Evolutionary conservation across 306 rosid genomes (phyloP).

Genomic region (Prunus davidiana): DNA sequence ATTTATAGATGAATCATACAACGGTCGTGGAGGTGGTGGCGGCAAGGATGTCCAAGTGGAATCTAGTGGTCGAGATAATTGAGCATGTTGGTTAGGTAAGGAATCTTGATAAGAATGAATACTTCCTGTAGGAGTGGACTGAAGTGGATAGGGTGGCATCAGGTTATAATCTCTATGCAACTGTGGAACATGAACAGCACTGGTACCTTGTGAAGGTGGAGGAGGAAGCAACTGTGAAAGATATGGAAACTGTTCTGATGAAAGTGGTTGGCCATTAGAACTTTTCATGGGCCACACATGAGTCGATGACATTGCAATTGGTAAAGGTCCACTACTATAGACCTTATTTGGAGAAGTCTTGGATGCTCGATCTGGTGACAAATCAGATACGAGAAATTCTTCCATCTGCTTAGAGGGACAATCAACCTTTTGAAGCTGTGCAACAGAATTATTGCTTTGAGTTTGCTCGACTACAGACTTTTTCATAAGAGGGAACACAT

Average conservation of each 20-base stretch:
- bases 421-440: constrained; percentile 37
- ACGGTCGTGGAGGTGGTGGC: constrained; percentile 41
- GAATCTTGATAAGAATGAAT: constrained; percentile 47
- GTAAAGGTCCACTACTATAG: constrained; percentile 37
- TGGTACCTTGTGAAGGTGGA: constrained; percentile 45
- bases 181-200: constrained; percentile 46
- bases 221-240: constrained; percentile 42
- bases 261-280: constrained; percentile 32
- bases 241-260: constrained; percentile 39
- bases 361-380: constrained; percentile 39
- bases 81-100: constrained; percentile 43
- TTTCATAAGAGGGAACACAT: constrained; percentile 23
- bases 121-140: constrained; percentile 39
- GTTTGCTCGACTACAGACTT: constrained; percentile 34
- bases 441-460: constrained; percentile 30
- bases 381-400: constrained; percentile 29
- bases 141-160: constrained; percentile 57
- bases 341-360: constrained; percentile 33
- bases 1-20: constrained; percentile 37
- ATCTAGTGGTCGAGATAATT: constrained; percentile 39
- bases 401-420: constrained; percentile 33
- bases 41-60: constrained; percentile 57
- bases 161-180: constrained; percentile 31
- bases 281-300: constrained; percentile 34
- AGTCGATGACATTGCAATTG: constrained; percentile 29